Evolutionary conservation across 345 rosid species (phyloP).

Genomic region (Nasturtium officinale): DNA sequence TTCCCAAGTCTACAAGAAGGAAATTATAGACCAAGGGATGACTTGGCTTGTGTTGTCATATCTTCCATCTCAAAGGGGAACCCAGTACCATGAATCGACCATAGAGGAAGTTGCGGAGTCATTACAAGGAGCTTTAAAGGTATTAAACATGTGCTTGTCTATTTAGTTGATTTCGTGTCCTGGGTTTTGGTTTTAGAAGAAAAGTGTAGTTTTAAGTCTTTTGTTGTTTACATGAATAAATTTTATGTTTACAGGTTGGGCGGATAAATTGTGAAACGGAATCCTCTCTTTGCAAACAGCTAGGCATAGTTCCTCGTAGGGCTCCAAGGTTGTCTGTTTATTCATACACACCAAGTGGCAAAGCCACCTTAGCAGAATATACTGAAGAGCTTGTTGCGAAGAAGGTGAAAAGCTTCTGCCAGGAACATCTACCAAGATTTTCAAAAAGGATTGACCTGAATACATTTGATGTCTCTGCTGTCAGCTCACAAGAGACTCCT

Average conservation of each 20-base stretch:
- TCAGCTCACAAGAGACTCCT: constrained; percentile 46
- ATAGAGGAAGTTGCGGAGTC: constrained; percentile 64
- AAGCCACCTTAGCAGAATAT: constrained; percentile 75
- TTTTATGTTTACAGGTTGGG: constrained; percentile 58
- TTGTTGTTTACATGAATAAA: neutral
- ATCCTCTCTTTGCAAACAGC: constrained; percentile 68
- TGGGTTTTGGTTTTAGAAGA: neutral
- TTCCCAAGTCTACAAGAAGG: constrained; percentile 63
- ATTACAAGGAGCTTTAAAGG: constrained; percentile 86
- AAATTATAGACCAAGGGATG: constrained; percentile 72
- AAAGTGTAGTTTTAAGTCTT: neutral
- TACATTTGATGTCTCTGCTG: constrained; percentile 44
- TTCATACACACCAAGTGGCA: constrained; percentile 55
- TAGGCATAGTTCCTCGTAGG: constrained; percentile 54
- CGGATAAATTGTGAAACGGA: constrained; percentile 77
- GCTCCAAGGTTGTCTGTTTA: constrained; percentile 70
- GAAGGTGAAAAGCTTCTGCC: constrained; percentile 70
- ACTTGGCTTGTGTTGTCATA: constrained; percentile 82
- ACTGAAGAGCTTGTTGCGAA: constrained; percentile 59
- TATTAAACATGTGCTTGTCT: constrained; percentile 30
- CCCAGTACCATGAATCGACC: constrained; percentile 57
- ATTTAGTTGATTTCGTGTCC: neutral
- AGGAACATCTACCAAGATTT: constrained; percentile 73
- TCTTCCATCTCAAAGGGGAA: constrained; percentile 55
- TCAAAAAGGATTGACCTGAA: constrained; percentile 64